Evolutionary conservation across 1,284 basidiomycete genomes (phyloP).

Genomic region (Coriolopsis trogii): DNA sequence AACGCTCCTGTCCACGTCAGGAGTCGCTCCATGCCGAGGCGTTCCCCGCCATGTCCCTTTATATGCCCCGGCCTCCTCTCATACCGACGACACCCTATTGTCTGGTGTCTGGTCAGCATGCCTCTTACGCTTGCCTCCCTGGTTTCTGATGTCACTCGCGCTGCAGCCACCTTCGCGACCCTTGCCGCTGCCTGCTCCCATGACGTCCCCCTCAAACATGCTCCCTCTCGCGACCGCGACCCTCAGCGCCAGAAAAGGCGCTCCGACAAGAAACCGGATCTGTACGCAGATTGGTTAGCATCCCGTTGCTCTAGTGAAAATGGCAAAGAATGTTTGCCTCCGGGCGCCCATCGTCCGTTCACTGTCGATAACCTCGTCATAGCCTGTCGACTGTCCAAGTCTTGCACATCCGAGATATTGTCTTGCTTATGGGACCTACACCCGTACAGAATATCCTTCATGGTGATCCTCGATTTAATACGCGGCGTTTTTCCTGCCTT

Average conservation of each 20-base stretch:
- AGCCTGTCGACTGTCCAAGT: conserved; percentile 55
- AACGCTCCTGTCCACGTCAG: conserved; percentile 39
- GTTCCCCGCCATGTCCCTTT: conserved; percentile 17
- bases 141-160: conserved; percentile 9
- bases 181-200: conserved; percentile 3
- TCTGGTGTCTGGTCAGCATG: conserved; percentile 14
- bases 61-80: conserved; percentile 15
- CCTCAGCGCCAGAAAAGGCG: conserved; percentile 21
- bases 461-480: conserved; percentile 67
- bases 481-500: conserved; percentile 78
- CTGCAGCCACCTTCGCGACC: conserved; percentile 1
- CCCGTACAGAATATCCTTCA: conserved; percentile 63
- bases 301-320: conserved; percentile 53
- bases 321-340: conserved; percentile 48
- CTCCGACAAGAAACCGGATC: conserved; percentile 9
- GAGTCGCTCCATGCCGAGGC: conserved; percentile 23
- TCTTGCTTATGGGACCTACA: conserved; percentile 64
- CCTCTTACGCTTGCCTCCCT: conserved; percentile 8
- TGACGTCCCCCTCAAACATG: conserved; percentile 3
- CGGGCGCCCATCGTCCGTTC: conserved; percentile 68
- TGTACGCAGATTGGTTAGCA: conserved; percentile 65
- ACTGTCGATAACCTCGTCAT: conserved; percentile 55
- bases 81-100: not conserved
- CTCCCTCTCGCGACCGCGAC: not conserved
- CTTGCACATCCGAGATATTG: conserved; percentile 59